Conservation (phyloP, 2,329 filamentous ascomycete genomes). For the Penicillium italicum region DNA sequence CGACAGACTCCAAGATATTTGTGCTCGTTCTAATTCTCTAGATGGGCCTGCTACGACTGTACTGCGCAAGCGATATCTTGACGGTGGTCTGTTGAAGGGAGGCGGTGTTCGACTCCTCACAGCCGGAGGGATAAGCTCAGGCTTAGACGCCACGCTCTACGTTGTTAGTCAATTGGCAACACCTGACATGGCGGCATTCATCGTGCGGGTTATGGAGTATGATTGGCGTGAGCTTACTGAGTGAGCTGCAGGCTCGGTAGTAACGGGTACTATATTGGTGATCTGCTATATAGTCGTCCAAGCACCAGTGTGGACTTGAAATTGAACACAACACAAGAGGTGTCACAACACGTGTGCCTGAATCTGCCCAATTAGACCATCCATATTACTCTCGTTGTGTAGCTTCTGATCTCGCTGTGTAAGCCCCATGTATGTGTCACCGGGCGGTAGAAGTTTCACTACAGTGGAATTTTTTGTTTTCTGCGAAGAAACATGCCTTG, state of each 20-base stretch:
- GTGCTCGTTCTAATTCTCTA: slow-evolving; percentile 10
- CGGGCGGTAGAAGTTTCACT: background rate
- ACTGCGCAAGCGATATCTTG: slow-evolving; percentile 20
- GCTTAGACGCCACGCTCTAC: slow-evolving; percentile 80
- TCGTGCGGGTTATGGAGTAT: slow-evolving; percentile 73
- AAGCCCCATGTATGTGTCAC: background rate
- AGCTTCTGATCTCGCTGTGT: background rate
- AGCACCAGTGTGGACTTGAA: background rate
- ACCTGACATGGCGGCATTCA: slow-evolving; percentile 70
- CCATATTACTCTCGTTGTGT: background rate
- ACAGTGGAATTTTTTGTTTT: background rate
- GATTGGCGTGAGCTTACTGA: slow-evolving; percentile 57
- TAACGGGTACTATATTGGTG: background rate
- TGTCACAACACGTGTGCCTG: background rate
- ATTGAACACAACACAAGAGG: background rate
- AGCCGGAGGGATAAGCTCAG: slow-evolving; percentile 71
- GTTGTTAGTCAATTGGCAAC: slow-evolving; percentile 78
- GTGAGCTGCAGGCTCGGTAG: background rate
- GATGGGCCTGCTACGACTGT: slow-evolving; percentile 8
- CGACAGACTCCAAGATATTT: slow-evolving; percentile 23
- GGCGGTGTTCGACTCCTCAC: slow-evolving; percentile 71
- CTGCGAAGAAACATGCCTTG: background rate
- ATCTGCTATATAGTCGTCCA: background rate
- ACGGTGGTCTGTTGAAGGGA: slow-evolving; percentile 16
- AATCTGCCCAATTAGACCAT: background rate